These are phyloP conservation scores for Glarea lozoyensis DNA, from an alignment of 495 filamentous ascomycete species.

Conservation along the genomic window DNA sequence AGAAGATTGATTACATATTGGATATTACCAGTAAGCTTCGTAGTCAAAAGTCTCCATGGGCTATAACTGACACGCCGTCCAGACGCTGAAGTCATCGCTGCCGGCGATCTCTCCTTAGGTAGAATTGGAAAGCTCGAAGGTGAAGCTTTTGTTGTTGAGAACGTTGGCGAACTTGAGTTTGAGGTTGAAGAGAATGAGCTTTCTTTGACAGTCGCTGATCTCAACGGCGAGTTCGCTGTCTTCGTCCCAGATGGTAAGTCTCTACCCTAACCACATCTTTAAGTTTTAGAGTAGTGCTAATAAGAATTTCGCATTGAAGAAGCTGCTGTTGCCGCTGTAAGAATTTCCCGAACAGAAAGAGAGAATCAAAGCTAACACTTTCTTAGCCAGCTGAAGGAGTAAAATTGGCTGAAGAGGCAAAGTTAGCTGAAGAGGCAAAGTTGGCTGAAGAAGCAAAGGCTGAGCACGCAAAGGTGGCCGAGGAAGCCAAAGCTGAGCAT, in stretches of 20 bases:
- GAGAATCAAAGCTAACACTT: neutral
- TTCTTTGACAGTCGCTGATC: conserved; percentile 19
- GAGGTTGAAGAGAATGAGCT: conserved; percentile 36
- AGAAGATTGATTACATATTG: conserved; percentile 32
- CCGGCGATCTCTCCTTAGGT: conserved; percentile 25
- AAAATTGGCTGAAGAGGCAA: neutral
- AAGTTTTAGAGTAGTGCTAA: neutral
- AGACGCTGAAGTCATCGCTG: conserved; percentile 8
- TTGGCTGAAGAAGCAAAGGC: neutral
- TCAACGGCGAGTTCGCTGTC: conserved; percentile 30
- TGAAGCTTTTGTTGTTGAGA: conserved; percentile 26
- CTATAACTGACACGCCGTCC: neutral
- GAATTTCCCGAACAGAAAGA: neutral
- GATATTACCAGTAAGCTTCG: conserved; percentile 19
- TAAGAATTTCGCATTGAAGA: conserved; percentile 2
- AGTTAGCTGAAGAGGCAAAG: neutral
- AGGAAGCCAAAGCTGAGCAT: neutral
- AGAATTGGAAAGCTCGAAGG: conserved; percentile 26
- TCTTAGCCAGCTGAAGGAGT: neutral
- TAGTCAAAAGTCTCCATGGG: conserved; percentile 5
- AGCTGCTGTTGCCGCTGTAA: neutral
- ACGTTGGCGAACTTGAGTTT: conserved; percentile 31
- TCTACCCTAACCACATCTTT: no score
- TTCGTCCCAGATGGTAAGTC: conserved; percentile 26
- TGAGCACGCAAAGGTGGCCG: neutral